Conservation (phyloP, 2,329 filamentous ascomycete genomes). For the Coniochaeta sp. region DNA sequence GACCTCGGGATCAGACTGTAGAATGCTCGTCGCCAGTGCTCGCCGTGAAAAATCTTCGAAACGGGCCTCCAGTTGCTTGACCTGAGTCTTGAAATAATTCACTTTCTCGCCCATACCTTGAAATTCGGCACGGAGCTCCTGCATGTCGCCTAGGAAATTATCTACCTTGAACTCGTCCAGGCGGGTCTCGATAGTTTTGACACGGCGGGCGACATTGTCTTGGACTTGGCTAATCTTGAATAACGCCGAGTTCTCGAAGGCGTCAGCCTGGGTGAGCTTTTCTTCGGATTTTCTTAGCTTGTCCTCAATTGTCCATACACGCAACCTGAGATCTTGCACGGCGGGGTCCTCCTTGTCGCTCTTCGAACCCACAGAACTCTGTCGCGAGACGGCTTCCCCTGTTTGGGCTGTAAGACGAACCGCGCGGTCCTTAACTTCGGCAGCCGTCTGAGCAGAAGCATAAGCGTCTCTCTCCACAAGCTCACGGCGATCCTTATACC, state of each 20-base stretch:
- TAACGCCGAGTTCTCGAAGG: not conserved
- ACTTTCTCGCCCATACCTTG: not conserved
- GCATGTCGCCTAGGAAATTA: not conserved
- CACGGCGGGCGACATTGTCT: not conserved
- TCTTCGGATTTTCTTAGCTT: not conserved
- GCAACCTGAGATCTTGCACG: not conserved
- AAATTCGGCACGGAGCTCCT: not conserved
- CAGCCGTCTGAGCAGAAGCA: not conserved
- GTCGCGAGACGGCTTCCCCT: not conserved
- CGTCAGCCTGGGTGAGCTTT: not conserved
- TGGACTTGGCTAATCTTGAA: not conserved
- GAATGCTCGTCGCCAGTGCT: not conserved
- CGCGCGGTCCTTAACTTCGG: not conserved
- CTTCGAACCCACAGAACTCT: not conserved
- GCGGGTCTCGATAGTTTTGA: not conserved
- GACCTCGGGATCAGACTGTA: not conserved
- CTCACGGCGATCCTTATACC: not conserved
- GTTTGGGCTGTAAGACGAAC: not conserved
- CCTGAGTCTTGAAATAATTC: not conserved
- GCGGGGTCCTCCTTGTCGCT: not conserved
- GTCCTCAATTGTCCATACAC: not conserved
- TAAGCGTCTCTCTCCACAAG: not conserved
- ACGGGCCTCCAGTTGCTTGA: not conserved
- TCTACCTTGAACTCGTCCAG: not conserved
- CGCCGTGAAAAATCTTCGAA: not conserved